A percentile compares a stretch with the other conserved stretches of the same genome.
phyloP scores from a whole-genome alignment of 441 rosid species.

The California macrophylla region DNA sequence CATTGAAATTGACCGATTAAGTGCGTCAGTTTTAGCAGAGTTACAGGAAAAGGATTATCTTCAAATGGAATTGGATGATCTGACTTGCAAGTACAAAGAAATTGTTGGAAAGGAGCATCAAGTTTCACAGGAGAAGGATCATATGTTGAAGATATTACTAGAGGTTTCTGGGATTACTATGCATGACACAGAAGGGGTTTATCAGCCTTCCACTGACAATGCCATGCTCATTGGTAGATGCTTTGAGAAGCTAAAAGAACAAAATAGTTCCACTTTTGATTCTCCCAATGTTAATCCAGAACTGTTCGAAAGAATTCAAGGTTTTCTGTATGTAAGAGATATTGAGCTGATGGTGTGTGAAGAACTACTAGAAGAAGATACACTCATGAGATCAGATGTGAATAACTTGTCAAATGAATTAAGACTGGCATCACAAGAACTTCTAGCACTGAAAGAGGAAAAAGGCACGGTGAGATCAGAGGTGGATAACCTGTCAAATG shows the following conservation, averaged over 20 bases:
- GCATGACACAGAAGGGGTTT: conserved; percentile 26
- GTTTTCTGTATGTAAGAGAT: conserved; percentile 54
- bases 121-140: conserved; percentile 48
- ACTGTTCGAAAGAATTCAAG: conserved; percentile 46
- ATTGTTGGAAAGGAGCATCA: conserved; percentile 34
- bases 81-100: conserved; percentile 33
- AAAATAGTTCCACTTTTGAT: conserved; percentile 26
- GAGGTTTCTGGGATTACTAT: conserved; percentile 46
- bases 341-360: conserved; percentile 53
- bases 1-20: conserved; percentile 44
- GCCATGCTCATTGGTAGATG: conserved; percentile 43
- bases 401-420: conserved; percentile 34
- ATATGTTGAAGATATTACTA: conserved; percentile 40
- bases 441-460: conserved; percentile 26
- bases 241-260: conserved; percentile 45
- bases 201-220: conserved; percentile 32
- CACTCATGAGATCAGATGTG: conserved; percentile 36
- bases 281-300: conserved; percentile 32
- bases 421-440: conserved; percentile 32
- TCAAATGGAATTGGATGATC: conserved; percentile 38
- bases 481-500: conserved; percentile 4
- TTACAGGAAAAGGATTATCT: conserved; percentile 55
- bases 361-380: conserved; percentile 57
- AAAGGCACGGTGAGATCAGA: not conserved
- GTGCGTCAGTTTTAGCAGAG: conserved; percentile 45